A percentile compares a stretch with the other conserved stretches of the same genome.
Conservation (phyloP, 2,329 filamentous ascomycete genomes). For the Fusarium drepaniforme region DNA sequence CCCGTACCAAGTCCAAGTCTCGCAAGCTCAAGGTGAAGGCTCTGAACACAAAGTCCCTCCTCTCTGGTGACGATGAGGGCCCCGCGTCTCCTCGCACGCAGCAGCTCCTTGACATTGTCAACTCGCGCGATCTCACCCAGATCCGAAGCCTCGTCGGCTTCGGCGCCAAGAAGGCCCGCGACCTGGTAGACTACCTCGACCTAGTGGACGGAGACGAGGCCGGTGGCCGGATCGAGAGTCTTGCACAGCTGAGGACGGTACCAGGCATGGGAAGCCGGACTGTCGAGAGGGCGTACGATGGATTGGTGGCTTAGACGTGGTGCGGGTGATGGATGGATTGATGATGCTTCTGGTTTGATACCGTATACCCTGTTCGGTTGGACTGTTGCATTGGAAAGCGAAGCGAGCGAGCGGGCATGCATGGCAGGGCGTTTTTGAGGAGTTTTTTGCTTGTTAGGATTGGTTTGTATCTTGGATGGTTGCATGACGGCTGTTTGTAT, state of each 20-base stretch:
- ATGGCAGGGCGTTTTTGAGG: slow-evolving; percentile 31
- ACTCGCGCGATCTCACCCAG: slow-evolving; percentile 74
- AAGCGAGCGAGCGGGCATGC: background rate
- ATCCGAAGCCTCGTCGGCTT: slow-evolving; percentile 78
- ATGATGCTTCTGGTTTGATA: slow-evolving; percentile 39
- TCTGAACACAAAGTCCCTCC: slow-evolving; percentile 35
- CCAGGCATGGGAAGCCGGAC: slow-evolving; percentile 69
- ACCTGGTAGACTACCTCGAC: slow-evolving; percentile 69
- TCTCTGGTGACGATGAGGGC: slow-evolving; percentile 56
- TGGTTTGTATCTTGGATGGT: slow-evolving; percentile 18
- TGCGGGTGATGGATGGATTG: slow-evolving; percentile 3
- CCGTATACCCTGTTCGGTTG: slow-evolving; percentile 39
- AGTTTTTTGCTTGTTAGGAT: slow-evolving; percentile 31
- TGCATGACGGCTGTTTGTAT: slow-evolving; percentile 37
- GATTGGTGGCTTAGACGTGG: slow-evolving; percentile 49
- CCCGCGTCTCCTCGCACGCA: slow-evolving; percentile 67
- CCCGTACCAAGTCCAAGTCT: slow-evolving; percentile 44
- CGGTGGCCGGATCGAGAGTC: slow-evolving; percentile 57
- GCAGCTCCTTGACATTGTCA: slow-evolving; percentile 77
- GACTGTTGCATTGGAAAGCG: slow-evolving; percentile 35
- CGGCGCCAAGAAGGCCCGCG: slow-evolving; percentile 77
- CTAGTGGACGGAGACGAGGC: slow-evolving; percentile 54
- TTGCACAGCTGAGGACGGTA: slow-evolving; percentile 65
- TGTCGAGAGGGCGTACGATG: slow-evolving; percentile 68
- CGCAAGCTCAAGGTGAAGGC: slow-evolving; percentile 49